Evolutionary conservation across 352 stramenopile genomes (phyloP).

Genomic region (Globisporangium lucens): DNA sequence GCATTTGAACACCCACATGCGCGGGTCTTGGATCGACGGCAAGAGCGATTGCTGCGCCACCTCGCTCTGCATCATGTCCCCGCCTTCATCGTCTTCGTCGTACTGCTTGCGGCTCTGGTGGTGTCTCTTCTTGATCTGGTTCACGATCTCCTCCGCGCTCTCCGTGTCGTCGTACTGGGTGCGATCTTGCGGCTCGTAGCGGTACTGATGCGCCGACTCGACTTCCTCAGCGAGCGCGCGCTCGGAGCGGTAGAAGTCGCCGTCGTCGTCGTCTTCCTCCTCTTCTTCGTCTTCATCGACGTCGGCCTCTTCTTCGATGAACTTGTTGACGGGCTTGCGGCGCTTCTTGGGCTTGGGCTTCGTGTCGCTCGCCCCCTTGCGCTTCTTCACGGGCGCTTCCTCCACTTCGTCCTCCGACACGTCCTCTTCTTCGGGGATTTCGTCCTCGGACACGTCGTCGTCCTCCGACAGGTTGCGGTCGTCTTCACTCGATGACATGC

Average conservation of each 20-base stretch:
- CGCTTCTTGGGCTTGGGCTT: slow-evolving; percentile 85
- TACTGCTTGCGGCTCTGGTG: slow-evolving; percentile 84
- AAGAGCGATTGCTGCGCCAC: slow-evolving; percentile 86
- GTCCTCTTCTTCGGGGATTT: slow-evolving; percentile 73
- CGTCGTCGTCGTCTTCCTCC: slow-evolving; percentile 79
- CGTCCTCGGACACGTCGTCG: slow-evolving; percentile 51
- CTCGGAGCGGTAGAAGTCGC: slow-evolving; percentile 76
- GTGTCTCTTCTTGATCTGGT: slow-evolving; percentile 86
- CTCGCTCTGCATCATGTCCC: slow-evolving; percentile 80
- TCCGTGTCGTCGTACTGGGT: slow-evolving; percentile 75
- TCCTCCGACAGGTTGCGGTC: slow-evolving; percentile 72
- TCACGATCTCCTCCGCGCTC: slow-evolving; percentile 82
- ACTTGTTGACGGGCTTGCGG: slow-evolving; percentile 84
- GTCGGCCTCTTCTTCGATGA: slow-evolving; percentile 87
- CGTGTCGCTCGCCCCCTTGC: slow-evolving; percentile 46
- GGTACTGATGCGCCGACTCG: slow-evolving; percentile 56
- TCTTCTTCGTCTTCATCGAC: slow-evolving; percentile 87
- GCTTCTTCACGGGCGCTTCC: slow-evolving; percentile 66
- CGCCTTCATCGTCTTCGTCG: slow-evolving; percentile 81
- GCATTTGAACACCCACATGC: slow-evolving; percentile 91
- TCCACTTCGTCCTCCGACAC: slow-evolving; percentile 39
- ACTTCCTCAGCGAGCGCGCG: slow-evolving; percentile 76
- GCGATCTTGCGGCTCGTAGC: slow-evolving; percentile 76
- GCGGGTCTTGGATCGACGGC: slow-evolving; percentile 85
- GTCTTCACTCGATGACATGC: slow-evolving; percentile 88